Evolutionary conservation across 257 asterid genomes (phyloP), one percentile per base, ranked within the genome.

Genomic region (Thymus quinquecostatus): DNA sequence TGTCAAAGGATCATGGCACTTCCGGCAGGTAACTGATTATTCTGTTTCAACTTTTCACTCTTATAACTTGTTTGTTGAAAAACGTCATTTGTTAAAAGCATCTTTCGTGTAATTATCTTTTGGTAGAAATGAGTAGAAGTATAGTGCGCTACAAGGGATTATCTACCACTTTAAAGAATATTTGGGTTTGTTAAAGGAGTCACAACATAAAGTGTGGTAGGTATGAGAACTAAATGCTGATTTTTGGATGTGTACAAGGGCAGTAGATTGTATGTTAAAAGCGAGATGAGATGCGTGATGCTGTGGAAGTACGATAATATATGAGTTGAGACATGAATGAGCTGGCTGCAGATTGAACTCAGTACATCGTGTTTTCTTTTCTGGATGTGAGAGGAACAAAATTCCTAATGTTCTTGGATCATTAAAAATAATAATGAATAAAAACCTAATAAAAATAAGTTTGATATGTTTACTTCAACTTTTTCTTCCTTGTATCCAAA

Each of bases 1-100:
- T 56, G 75, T 91, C 32, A 91, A 94, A 73, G 97, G 96, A 78
- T 79, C 97, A 79, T 95, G 97, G 96, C 75, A 95, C 80, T 82
- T 84, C 65, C 91, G 99, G 56, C 99, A 95, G 92, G 99, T 95
- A 74, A 80, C 68, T 75, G 44, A 14, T 73, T 72, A 14, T 73
- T 72, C 65, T 64, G 36, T 60, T 33, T 40, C 14, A 71, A 61
- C 44, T 63, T 67, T 49, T 75, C 62, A 28, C 74, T 78, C 49
- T 9, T 6, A 27, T 60, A 73, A 67, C 7, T 50, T 56, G 44
- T 73, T 55, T 34, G 41, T 33, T 2, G 33, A 51, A 34, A 14
- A 28, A 51, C 32, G 12, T 67, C 56, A 59, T 33, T 27, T 34
- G 38, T 45, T n/a, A 12, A 69, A 66, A 61, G 51, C 60, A 29